Base-by-base conservation (phyloP, 1,284 basidiomycete genomes). In the Microbotryum silenes-acaulis region DNA sequence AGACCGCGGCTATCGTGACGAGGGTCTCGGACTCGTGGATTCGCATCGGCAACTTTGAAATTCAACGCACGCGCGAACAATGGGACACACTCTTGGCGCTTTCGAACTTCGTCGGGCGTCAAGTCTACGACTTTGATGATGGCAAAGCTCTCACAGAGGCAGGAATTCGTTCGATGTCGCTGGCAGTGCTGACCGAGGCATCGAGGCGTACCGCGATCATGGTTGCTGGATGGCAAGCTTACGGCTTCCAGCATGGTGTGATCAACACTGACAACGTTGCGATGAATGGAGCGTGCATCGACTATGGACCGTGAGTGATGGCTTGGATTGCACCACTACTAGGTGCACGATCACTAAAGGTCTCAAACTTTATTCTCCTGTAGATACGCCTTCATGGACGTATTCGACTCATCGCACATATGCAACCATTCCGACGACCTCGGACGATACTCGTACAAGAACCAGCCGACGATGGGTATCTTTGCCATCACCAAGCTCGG, bases 351-450 rank as follows among this genome's bases (percentile, higher is more conserved):
- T 25, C 2, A 42, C 37, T 54, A 23, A 10, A 18, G 20, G 12
- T 53, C 14, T 29, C 51, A n/a, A 31, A 31, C 9, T 31, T 7
- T 31, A 42, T 42, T 42, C 8, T 29, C 1, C 27, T 53, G 10
- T n/a, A 45, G 42, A 20, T 20, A n/a, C 31, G 37, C 53, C 18
- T 20, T 8, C 54, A 64, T 52, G 65, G 75, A 76, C 59, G 56
- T 74, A 3, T 74, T 74, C 60, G 86, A 96, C 72, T 74, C 83
- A 0, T 79, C 81, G 57, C 91, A 94, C 71, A 88, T 97, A 61
- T 97, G 93, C 79, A 97, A 97, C 72, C 92, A 97, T 73, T 85
- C 85, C 1, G 94, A 98, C 72, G 83, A 84, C 33, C 80, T 81
- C 58, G 92, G 92, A 0, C 80, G 92, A 49, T 98, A 97, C 73